Base-by-base conservation (phyloP, 2,329 filamentous ascomycete genomes). In the Aspergillus carbonarius region DNA sequence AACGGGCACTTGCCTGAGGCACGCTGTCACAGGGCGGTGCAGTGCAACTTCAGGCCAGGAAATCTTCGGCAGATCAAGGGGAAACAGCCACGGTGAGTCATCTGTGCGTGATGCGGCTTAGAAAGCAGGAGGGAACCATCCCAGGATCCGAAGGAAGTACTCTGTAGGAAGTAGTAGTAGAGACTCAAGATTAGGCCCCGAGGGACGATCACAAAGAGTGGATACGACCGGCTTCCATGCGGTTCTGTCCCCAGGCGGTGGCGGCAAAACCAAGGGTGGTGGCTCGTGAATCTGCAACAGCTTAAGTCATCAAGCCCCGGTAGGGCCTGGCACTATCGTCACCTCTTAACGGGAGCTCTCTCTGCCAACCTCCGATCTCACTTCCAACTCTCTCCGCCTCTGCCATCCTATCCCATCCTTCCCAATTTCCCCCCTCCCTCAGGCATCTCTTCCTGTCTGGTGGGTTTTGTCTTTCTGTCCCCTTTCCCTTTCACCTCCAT, bases 191-290 rank as follows among this genome's bases (percentile, higher is more conserved):
- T 32, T 32, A 32, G 30, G 30, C 30, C 27, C 35, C 27, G 23
- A 30, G 44, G 34, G 17, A 52, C 34, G 46, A 52, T 46, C 30
- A 47, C 18, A 10, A 48, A 32, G n/a, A 23, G 59, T 57, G 40
- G 60, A 49, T 58, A 74, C 71, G 67, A 74, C 68, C 60, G 61
- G 71, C 57, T 76, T 76, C 74, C 74, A 76, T 73, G 54, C 55
- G 68, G 63, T 76, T 76, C 74, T 74, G 57, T 65, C 63, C 63
- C 66, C 62, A 67, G 69, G 68, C 66, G 65, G 64, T 64, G 63
- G 65, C 60, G 60, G 34, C 27, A 64, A 32, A 32, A 66, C 18
- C 17, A 9, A 15, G 15, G 18, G 7, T 20, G 34, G 68, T 58
- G 57, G 20, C 18, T 46, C 47, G 34, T 52, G 53, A 49, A 56